phyloP scores from a whole-genome alignment of 2,329 filamentous ascomycete genomes.

The Blastomyces percursus region DNA sequence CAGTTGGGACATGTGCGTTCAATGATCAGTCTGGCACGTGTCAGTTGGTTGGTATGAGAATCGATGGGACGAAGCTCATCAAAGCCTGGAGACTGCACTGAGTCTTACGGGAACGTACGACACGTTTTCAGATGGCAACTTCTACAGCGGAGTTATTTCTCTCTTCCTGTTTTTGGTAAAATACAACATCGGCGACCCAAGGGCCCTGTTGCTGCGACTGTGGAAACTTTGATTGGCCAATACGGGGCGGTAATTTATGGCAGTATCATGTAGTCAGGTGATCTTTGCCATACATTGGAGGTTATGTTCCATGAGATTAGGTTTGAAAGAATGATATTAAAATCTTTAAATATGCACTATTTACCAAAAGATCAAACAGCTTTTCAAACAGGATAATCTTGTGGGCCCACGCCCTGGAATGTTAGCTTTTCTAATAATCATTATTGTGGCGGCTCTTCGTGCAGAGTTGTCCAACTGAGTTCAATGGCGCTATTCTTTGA shows the following conservation, averaged over 20 bases:
- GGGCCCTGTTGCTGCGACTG: background rate
- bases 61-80: background rate
- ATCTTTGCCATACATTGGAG: no score
- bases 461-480: no score
- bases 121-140: background rate
- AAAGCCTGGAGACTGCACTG: background rate
- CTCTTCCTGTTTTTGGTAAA: background rate
- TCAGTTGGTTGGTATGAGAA: background rate
- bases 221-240: no score
- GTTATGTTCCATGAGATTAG: no score
- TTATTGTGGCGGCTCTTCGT: no score
- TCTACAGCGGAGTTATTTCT: slow-evolving; percentile 1
- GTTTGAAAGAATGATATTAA: no score
- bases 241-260: no score
- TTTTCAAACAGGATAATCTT: slow-evolving; percentile 20
- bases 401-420: slow-evolving; percentile 12
- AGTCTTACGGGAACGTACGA: background rate
- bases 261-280: no score
- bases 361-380: background rate
- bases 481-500: no score
- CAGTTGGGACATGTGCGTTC: background rate
- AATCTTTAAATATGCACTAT: background rate
- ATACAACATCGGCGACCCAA: background rate
- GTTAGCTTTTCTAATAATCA: background rate
- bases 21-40: background rate